Base-by-base conservation (phyloP, 192 early-diverging fungal species). In the Backusella australiensis region DNA sequence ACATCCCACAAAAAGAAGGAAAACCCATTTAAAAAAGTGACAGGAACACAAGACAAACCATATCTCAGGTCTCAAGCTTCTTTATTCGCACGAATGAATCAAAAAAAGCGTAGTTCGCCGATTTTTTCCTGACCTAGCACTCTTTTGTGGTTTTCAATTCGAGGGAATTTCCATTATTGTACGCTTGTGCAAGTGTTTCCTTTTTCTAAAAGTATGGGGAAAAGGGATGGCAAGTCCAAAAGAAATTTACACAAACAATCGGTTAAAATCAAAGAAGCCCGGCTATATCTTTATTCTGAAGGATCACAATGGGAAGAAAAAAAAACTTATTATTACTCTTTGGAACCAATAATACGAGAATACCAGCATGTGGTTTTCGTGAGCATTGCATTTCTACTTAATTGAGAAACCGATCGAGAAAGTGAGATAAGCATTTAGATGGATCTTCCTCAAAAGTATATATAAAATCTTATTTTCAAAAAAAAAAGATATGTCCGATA, bases 161-260 rank as follows among this genome's bases (percentile, higher is more conserved):
- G 17, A n/a, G 19, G 6, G 19, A 49, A n/a, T n/a, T n/a, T 49
- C 46, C 46, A n/a, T 49, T 49, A n/a, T 49, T 49, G n/a, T 49
- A n/a, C n/a, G 11, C n/a, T 49, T 49, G 46, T 49, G 46, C 46
- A 49, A 49, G 17, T 49, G 46, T 63, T 63, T 63, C 56, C 56
- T 29, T 29, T 63, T 63, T 63, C 21, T 63, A 29, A 63, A 63
- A 63, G 56, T 63, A 63, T 63, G 56, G 56, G 56, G 56, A 63
- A 63, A 56, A 23, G 9, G 21, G 19, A 23, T 9, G 9, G 12
- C 11, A 39, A 39, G 2, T 39, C 11, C 6, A 63, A 29, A 29
- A 12, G 12, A 29, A 11, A 2, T 63, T 29, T 63, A 63, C 56
- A 63, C 56, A 63, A 63, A 59, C 17, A 49, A 49, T 63, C 23